Conservation (phyloP, 1,284 basidiomycete species). For the Exobasidium cylindrosporum region DNA sequence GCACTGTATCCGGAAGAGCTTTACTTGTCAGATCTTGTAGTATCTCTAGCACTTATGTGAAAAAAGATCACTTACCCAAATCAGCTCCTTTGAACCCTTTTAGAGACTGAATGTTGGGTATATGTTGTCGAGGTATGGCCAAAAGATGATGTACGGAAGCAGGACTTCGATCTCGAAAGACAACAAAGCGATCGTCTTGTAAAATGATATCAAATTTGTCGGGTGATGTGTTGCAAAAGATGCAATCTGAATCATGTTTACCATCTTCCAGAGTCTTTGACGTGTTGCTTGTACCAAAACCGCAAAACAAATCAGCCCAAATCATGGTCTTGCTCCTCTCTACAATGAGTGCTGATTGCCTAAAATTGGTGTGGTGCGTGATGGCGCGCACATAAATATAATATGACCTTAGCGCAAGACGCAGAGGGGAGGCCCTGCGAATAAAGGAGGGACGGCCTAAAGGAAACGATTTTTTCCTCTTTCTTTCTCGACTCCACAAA, state of each 20-base stretch:
- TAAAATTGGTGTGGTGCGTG: no score
- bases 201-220: slow-evolving; percentile 11
- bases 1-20: no score
- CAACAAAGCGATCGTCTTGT: slow-evolving; percentile 62
- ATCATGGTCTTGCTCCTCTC: no score
- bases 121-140: slow-evolving; percentile 66
- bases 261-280: not conserved
- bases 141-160: slow-evolving; percentile 66
- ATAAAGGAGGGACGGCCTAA: no score
- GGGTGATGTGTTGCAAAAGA: slow-evolving; percentile 7
- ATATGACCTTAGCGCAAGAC: no score
- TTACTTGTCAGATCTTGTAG: no score
- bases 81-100: slow-evolving; percentile 57
- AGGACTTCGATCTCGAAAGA: slow-evolving; percentile 67
- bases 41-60: slow-evolving; percentile 61
- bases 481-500: no score
- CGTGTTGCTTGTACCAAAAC: not conserved
- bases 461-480: no score
- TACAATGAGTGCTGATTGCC: no score
- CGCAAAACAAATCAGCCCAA: not conserved
- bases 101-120: slow-evolving; percentile 59
- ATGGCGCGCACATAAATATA: no score
- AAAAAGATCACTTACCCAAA: slow-evolving; percentile 58
- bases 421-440: no score
- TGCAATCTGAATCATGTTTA: not conserved